phyloP scores from a whole-genome alignment of 202 grass and related monocot species.

The Digitaria exilis region DNA sequence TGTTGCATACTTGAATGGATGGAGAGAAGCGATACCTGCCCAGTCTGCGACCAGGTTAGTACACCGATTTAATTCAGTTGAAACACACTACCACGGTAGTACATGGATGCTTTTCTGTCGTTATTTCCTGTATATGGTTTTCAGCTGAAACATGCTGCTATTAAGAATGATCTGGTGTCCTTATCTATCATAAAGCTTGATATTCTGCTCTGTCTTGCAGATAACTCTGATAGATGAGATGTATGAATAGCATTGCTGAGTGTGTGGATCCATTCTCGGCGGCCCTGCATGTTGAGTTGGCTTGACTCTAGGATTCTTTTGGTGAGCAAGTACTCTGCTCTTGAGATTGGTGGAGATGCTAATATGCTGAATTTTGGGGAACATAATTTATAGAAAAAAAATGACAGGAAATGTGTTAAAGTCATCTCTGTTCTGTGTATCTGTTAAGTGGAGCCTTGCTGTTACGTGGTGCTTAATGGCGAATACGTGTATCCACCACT shows the following conservation, averaged over 20 bases:
- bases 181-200: slow-evolving; percentile 26
- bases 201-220: slow-evolving; percentile 45
- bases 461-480: not conserved
- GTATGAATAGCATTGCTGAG: slow-evolving; percentile 51
- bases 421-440: slow-evolving; percentile 8
- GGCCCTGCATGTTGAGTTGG: not conserved
- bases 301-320: slow-evolving; percentile 29
- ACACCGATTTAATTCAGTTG: not conserved
- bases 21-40: slow-evolving; percentile 86
- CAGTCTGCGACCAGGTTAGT: slow-evolving; percentile 86
- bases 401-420: slow-evolving; percentile 18
- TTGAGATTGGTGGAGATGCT: slow-evolving; percentile 22
- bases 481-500: not conserved
- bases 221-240: slow-evolving; percentile 71
- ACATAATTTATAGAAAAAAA: slow-evolving; percentile 31
- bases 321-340: slow-evolving; percentile 20
- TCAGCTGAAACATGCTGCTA: not conserved
- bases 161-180: not conserved
- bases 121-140: not conserved
- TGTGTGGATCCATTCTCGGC: slow-evolving; percentile 21
- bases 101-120: not conserved
- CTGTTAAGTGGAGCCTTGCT: slow-evolving; percentile 9
- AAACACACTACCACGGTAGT: not conserved
- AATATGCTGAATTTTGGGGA: not conserved
- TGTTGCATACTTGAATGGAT: slow-evolving; percentile 96